Evolutionary conservation across 352 stramenopile species (phyloP).

Genomic region (Globisporangium cederbergense): DNA sequence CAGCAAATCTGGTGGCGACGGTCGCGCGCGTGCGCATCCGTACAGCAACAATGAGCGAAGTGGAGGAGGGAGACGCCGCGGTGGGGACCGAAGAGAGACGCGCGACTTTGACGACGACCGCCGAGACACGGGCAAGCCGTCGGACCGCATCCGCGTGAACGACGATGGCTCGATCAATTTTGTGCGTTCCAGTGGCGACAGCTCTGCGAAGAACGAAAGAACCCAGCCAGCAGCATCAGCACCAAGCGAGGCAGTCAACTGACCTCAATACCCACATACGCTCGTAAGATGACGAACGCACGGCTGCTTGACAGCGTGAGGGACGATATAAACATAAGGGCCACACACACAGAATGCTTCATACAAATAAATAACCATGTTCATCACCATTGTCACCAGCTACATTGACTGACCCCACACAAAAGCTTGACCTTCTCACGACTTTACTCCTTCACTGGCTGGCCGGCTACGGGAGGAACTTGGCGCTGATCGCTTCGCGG

Average conservation of each 20-base stretch:
- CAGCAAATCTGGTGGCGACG: constrained; percentile 14
- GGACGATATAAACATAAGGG: not conserved
- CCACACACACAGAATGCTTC: not conserved
- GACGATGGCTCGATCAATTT: constrained; percentile 61
- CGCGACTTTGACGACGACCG: constrained; percentile 16
- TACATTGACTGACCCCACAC: too few species aligned
- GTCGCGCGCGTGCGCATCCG: constrained; percentile 37
- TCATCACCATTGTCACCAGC: too few species aligned
- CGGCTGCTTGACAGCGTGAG: not conserved
- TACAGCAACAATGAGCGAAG: constrained; percentile 31
- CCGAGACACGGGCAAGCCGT: constrained; percentile 37
- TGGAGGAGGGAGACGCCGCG: not conserved
- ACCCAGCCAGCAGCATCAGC: not conserved
- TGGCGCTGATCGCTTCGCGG: constrained; percentile 82
- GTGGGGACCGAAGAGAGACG: constrained; percentile 3
- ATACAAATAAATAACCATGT: too few species aligned
- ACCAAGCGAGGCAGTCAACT: not conserved
- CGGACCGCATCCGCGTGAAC: constrained; percentile 56
- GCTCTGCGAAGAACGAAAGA: not conserved
- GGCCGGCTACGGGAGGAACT: constrained; percentile 32
- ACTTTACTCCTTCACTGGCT: not conserved
- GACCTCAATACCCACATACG: not conserved
- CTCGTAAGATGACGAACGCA: not conserved
- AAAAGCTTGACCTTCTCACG: not conserved
- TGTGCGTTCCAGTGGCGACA: constrained; percentile 23